Evolutionary conservation across 495 filamentous ascomycete genomes (phyloP), one percentile per base, ranked within the genome.

Genomic region (Daldinia childiae): DNA sequence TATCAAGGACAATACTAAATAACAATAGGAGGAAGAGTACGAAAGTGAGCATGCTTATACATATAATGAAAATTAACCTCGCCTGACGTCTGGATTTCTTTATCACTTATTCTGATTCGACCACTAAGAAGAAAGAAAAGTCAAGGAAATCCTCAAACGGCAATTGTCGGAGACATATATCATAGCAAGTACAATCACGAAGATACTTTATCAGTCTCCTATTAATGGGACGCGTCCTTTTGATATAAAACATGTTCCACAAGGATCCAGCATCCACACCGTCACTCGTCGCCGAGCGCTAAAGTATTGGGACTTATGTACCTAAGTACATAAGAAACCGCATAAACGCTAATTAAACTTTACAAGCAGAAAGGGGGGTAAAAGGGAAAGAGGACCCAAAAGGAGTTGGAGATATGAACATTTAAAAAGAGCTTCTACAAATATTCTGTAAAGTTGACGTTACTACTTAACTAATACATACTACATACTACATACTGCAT

Each of bases 301-400:
- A 26, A 60, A 51, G 48, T 48, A 26, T 70, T 7, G 58, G 38
- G 41, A 52, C 19, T 5, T 36, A 21, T 1, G 30, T 57, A 57
- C 54, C 54, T 19, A 15, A 45, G 7, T 29, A 60, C 34, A 3
- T 41, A 14, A n/a, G 50, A 56, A 26, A 62, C 39, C 51, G 71
- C 71, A 73, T 73, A 54, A 73, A 64, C 34, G 48, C 52, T 73
- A 73, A 73, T 73, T 73, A 62, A 73, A 73, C 66, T 72, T 61
- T 54, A 60, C 36, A 60, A 63, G 51, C 55, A 26, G 41, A 58
- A 65, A 66, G 67, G 66, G 57, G 61, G 21, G 43, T 19, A 59
- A 60, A 48, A 48, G 19, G 30, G 43, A 58, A 51, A 60, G 30
- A 62, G 36, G 26, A 50, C 39, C 12, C 26, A 58, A 21, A 58